These are phyloP conservation scores for Jacaranda mimosifolia DNA, from an alignment of 257 asterid genomes.

Conservation along the genomic window DNA sequence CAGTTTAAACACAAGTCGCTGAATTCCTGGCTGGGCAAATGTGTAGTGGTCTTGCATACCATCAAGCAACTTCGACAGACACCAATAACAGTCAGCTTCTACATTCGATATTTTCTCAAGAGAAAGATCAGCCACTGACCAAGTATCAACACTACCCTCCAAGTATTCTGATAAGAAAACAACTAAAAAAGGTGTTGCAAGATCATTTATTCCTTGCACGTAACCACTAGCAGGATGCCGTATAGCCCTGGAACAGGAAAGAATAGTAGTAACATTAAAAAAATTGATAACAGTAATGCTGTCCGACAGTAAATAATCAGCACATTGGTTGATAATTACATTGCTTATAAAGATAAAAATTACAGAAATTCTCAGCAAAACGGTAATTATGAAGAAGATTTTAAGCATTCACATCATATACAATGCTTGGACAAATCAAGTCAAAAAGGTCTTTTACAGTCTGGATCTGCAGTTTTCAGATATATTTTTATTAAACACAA, in stretches of 20 bases:
- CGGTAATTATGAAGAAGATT: conserved; percentile 14
- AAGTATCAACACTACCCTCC: conserved; percentile 76
- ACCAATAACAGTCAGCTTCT: conserved; percentile 99
- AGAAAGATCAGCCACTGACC: conserved; percentile 80
- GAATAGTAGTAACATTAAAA: conserved; percentile 21
- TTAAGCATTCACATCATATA: conserved; percentile 3
- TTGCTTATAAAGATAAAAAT: background rate
- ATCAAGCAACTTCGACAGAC: conserved; percentile 92
- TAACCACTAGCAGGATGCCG: conserved; percentile 99
- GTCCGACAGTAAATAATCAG: background rate
- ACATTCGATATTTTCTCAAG: conserved; percentile 70
- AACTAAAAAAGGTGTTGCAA: conserved; percentile 91
- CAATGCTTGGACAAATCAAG: background rate
- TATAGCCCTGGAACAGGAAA: conserved; percentile 71
- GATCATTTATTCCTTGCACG: conserved; percentile 98
- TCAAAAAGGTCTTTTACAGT: background rate
- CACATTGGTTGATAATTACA: background rate
- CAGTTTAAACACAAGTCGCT: conserved; percentile 92
- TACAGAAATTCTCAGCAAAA: background rate
- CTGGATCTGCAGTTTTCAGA: background rate
- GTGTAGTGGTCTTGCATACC: conserved; percentile 99
- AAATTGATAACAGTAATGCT: background rate
- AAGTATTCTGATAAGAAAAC: conserved; percentile 91
- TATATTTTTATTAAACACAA: background rate
- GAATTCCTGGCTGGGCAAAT: conserved; percentile 99